Evolutionary conservation across 208 protist genomes (phyloP).

Genomic region (Naegleria lovaniensis): DNA sequence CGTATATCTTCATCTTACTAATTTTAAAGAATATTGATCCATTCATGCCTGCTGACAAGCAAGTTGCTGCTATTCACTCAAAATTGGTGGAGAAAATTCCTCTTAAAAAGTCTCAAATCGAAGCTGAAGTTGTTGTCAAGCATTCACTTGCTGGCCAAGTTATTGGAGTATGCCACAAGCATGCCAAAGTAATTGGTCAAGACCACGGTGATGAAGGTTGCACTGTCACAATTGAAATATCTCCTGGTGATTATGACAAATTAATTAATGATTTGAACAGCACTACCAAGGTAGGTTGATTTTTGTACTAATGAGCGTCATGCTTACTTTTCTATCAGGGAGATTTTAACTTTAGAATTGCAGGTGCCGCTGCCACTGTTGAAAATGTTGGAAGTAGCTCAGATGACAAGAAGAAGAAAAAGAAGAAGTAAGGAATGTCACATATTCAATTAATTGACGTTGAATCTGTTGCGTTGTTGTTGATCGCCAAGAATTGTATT

Average conservation of each 20-base stretch:
- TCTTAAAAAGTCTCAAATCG: background rate
- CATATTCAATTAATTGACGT: too few relatives aligned
- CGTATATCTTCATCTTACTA: too few relatives aligned
- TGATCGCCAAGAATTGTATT: too few relatives aligned
- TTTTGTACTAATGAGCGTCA: too few relatives aligned
- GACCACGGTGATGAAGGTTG: background rate
- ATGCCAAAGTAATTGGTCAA: background rate
- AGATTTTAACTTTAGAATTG: background rate
- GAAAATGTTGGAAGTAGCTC: background rate
- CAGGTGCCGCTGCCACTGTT: background rate
- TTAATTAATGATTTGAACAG: background rate
- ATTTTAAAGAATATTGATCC: slow-evolving; percentile 23
- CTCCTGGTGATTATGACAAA: slow-evolving; percentile 27
- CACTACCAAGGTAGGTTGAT: too few relatives aligned
- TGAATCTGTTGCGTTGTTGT: too few relatives aligned
- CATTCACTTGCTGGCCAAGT: background rate
- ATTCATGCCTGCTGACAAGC: slow-evolving; percentile 13
- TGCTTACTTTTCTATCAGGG: too few relatives aligned
- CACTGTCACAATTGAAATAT: background rate
- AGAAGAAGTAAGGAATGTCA: background rate
- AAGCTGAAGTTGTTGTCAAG: background rate
- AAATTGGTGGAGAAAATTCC: slow-evolving; percentile 27
- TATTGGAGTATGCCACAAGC: background rate
- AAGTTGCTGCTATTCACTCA: background rate
- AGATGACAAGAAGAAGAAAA: background rate